phyloP scores from a whole-genome alignment of 352 stramenopile genomes.

The Globisporangium mamillatum region DNA sequence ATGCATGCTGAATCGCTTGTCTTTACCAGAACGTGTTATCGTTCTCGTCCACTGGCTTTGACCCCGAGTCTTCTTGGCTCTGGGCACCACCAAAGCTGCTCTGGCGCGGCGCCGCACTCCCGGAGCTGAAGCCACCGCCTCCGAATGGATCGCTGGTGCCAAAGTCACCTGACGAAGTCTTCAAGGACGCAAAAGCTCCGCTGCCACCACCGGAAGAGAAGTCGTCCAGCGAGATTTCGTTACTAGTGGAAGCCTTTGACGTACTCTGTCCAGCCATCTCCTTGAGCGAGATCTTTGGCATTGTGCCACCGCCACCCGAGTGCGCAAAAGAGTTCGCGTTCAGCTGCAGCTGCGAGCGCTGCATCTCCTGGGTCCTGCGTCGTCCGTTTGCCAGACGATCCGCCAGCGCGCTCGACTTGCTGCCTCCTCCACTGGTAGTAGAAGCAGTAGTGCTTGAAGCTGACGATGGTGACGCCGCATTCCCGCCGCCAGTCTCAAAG shows the following conservation, averaged over 20 bases:
- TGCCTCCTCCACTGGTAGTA: conserved; percentile 12
- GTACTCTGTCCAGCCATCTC: conserved; percentile 28
- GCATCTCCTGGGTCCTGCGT: conserved; percentile 67
- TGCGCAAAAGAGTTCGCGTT: conserved; percentile 51
- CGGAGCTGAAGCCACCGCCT: conserved; percentile 14
- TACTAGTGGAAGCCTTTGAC: not conserved
- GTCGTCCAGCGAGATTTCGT: conserved; percentile 43
- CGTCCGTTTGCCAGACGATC: conserved; percentile 60
- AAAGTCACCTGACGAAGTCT: conserved; percentile 9
- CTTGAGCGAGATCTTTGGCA: conserved; percentile 60
- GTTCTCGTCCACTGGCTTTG: conserved; percentile 19
- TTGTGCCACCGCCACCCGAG: conserved; percentile 10
- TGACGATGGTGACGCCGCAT: conserved; percentile 2
- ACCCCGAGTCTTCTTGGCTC: conserved; percentile 2
- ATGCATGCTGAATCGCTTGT: not conserved
- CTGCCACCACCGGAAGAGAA: conserved; percentile 38
- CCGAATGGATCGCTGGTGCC: conserved; percentile 21
- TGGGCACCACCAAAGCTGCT: conserved; percentile 1
- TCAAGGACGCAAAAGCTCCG: not conserved
- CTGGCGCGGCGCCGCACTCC: conserved; percentile 2
- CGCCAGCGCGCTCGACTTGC: conserved; percentile 59
- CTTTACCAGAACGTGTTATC: conserved; percentile 24
- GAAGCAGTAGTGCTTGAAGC: conserved; percentile 18
- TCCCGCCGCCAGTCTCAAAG: conserved; percentile 13
- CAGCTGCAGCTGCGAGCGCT: conserved; percentile 57